Percentiles rank a stretch among this genome's conserved stretches.
phyloP scores from a whole-genome alignment of 169 alveolate species.

The Hepatocystis sp. region DNA sequence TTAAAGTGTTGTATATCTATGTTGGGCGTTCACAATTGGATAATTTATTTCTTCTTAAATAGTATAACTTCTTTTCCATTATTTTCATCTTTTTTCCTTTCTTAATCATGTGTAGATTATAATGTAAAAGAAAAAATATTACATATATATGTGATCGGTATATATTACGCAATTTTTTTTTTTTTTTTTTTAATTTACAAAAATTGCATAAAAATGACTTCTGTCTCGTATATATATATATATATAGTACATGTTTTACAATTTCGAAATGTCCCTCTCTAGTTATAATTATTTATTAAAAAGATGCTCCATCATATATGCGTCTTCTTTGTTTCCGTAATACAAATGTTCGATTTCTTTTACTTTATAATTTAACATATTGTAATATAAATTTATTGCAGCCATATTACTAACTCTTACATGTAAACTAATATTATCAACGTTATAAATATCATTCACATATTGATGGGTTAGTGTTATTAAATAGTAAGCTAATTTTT shows the following conservation, averaged over 20 bases:
- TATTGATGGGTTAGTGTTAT: conserved; percentile 81
- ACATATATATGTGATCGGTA: too few relatives aligned
- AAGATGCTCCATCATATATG: conserved; percentile 80
- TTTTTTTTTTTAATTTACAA: too few relatives aligned
- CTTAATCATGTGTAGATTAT: too few relatives aligned
- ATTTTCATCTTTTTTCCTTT: too few relatives aligned
- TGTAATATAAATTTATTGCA: conserved; percentile 79
- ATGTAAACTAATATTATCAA: conserved; percentile 77
- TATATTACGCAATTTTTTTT: not conserved
- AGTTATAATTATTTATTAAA: conserved; percentile 18
- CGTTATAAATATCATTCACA: conserved; percentile 22
- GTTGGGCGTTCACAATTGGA: too few relatives aligned
- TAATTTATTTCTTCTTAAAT: too few relatives aligned
- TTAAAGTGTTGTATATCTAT: too few relatives aligned
- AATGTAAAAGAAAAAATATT: too few relatives aligned
- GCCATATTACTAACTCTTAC: conserved; percentile 85
- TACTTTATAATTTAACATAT: conserved; percentile 80
- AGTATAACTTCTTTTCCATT: too few relatives aligned
- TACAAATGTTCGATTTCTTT: conserved; percentile 80
- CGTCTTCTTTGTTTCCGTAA: conserved; percentile 85
- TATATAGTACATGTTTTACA: not conserved
- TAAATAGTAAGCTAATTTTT: conserved; percentile 81
- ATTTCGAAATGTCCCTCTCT: not conserved
- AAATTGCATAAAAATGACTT: too few relatives aligned
- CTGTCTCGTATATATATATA: too few relatives aligned